Conservation (phyloP, 2,329 filamentous ascomycete species). For the Trichoderma oligosporum region DNA sequence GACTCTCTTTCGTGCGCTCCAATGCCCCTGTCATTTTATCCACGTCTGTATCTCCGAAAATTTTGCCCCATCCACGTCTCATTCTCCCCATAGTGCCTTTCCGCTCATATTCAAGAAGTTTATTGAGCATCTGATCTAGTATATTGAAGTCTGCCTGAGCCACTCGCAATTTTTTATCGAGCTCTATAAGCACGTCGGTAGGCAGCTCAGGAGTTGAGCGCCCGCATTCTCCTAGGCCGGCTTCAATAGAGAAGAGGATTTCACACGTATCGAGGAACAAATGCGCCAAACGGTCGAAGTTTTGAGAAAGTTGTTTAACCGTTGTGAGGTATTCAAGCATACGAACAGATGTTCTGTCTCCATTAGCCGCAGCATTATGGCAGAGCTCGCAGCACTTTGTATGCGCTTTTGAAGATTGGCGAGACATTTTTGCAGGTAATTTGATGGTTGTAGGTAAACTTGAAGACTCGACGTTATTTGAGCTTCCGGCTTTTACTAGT, state of each 20-base stretch:
- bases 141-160: slow-evolving; percentile 59
- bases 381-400: slow-evolving; percentile 5
- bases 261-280: slow-evolving; percentile 66
- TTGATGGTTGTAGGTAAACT: background rate
- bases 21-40: slow-evolving; percentile 57
- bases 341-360: slow-evolving; percentile 12
- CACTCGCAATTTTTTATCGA: slow-evolving; percentile 60
- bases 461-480: background rate
- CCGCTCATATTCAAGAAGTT: slow-evolving; percentile 59
- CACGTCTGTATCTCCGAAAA: slow-evolving; percentile 60
- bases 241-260: slow-evolving; percentile 65
- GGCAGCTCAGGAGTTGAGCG: slow-evolving; percentile 53
- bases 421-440: background rate
- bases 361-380: background rate
- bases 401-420: background rate
- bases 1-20: slow-evolving; percentile 54
- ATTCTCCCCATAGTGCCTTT: slow-evolving; percentile 57
- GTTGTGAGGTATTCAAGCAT: slow-evolving; percentile 62
- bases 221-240: slow-evolving; percentile 55
- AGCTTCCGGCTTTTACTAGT: background rate
- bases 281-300: slow-evolving; percentile 57
- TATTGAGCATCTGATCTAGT: slow-evolving; percentile 59
- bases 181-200: slow-evolving; percentile 57
- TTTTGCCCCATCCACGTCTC: slow-evolving; percentile 58
- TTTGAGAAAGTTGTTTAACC: slow-evolving; percentile 50